phyloP scores from a whole-genome alignment of 345 rosid species.

The Syzygium oleosum region DNA sequence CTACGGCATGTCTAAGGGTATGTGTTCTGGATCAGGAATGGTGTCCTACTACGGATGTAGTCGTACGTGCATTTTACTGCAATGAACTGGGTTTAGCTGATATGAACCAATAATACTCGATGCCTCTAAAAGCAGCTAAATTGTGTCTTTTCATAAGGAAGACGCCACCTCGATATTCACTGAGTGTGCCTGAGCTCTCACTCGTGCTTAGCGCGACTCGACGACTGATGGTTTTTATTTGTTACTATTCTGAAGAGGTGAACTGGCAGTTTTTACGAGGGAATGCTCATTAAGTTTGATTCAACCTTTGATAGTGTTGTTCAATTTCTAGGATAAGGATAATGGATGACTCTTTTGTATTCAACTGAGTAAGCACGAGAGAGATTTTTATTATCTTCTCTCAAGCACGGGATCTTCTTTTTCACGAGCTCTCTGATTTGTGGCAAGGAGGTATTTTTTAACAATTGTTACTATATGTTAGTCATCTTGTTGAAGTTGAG shows the following conservation, averaged over 20 bases:
- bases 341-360: not conserved
- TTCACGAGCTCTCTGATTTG: not conserved
- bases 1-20: not conserved
- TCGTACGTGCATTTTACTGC: not conserved
- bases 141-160: not conserved
- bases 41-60: not conserved
- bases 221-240: not conserved
- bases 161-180: not conserved
- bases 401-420: not conserved
- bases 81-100: not conserved
- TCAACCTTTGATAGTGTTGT: not conserved
- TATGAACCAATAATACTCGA: not conserved
- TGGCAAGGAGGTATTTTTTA: not conserved
- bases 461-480: not conserved
- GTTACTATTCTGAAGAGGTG: not conserved
- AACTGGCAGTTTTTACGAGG: not conserved
- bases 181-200: not conserved
- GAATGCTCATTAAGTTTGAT: not conserved
- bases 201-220: not conserved
- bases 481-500: not conserved
- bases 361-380: not conserved
- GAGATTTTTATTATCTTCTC: not conserved
- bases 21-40: not conserved
- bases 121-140: not conserved
- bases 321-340: not conserved